Evolutionary conservation across 352 stramenopile species (phyloP).

Genomic region (Phytophthora macrochlamydospora): DNA sequence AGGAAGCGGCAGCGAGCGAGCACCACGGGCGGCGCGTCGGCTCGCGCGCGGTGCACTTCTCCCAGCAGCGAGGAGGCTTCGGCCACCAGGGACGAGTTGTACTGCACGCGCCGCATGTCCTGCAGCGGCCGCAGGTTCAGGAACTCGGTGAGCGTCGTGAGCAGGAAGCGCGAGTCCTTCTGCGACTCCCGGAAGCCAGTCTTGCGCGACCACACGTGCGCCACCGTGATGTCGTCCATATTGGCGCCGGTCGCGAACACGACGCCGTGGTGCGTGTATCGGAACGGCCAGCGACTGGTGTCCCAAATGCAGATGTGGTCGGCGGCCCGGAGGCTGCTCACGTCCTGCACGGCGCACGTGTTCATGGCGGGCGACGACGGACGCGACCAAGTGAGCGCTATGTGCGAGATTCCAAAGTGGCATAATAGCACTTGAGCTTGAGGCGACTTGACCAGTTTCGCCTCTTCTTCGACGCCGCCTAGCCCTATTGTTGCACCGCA

Average conservation of each 20-base stretch:
- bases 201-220: conserved; percentile 75
- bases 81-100: conserved; percentile 71
- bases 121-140: conserved; percentile 57
- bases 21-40: conserved; percentile 73
- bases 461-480: background rate
- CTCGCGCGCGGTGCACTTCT: conserved; percentile 64
- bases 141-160: conserved; percentile 76
- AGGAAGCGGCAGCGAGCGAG: conserved; percentile 72
- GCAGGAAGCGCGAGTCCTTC: conserved; percentile 65
- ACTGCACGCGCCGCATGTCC: conserved; percentile 77
- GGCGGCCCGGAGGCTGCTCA: conserved; percentile 54
- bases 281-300: conserved; percentile 74
- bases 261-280: conserved; percentile 81
- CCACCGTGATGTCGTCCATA: conserved; percentile 60
- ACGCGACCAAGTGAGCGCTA: background rate
- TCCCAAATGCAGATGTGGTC: conserved; percentile 88
- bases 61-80: conserved; percentile 62
- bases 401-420: conserved; percentile 1
- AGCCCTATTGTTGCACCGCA: conserved; percentile 2
- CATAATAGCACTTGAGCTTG: background rate
- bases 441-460: background rate
- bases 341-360: conserved; percentile 62
- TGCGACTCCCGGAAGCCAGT: conserved; percentile 62
- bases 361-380: conserved; percentile 43
- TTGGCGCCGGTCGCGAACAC: conserved; percentile 49